phyloP scores from a whole-genome alignment of 2,329 filamentous ascomycete genomes.

The Xylaria sp. region DNA sequence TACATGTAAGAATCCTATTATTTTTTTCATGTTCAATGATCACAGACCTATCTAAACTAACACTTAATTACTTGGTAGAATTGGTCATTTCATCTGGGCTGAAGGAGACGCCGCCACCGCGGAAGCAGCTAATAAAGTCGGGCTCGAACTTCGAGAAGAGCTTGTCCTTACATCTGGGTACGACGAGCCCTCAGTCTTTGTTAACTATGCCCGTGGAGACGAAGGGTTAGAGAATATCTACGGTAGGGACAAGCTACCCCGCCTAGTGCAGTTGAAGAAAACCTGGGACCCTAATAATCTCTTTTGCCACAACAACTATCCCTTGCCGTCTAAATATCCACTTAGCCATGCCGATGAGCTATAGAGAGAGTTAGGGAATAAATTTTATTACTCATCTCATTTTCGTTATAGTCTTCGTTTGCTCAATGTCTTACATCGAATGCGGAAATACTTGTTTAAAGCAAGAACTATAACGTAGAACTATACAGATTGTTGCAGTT shows the following conservation, averaged over 20 bases:
- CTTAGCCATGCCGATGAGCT: too few species aligned
- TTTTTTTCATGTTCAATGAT: too few species aligned
- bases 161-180: slow-evolving; percentile 9
- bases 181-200: not conserved
- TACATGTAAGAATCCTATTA: slow-evolving; percentile 33
- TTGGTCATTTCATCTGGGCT: not conserved
- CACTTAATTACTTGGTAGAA: too few species aligned
- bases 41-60: too few species aligned
- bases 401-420: too few species aligned
- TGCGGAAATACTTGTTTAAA: too few species aligned
- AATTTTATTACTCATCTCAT: too few species aligned
- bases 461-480: too few species aligned
- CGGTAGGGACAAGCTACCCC: slow-evolving; percentile 27
- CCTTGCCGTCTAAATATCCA: too few species aligned
- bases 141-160: slow-evolving; percentile 23
- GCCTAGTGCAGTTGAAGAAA: slow-evolving; percentile 32
- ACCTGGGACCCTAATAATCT: slow-evolving; percentile 35
- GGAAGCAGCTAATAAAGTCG: slow-evolving; percentile 15
- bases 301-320: slow-evolving; percentile 19
- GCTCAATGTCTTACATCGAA: too few species aligned
- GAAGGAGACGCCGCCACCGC: slow-evolving; percentile 23
- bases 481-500: too few species aligned
- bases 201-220: slow-evolving; percentile 26
- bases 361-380: too few species aligned
- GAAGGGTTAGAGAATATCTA: slow-evolving; percentile 19